Percentiles rank a stretch among this genome's conserved stretches.
Evolutionary conservation across 2,329 filamentous ascomycete genomes (phyloP).

Genomic region (Neopestalotiopsis sp.): DNA sequence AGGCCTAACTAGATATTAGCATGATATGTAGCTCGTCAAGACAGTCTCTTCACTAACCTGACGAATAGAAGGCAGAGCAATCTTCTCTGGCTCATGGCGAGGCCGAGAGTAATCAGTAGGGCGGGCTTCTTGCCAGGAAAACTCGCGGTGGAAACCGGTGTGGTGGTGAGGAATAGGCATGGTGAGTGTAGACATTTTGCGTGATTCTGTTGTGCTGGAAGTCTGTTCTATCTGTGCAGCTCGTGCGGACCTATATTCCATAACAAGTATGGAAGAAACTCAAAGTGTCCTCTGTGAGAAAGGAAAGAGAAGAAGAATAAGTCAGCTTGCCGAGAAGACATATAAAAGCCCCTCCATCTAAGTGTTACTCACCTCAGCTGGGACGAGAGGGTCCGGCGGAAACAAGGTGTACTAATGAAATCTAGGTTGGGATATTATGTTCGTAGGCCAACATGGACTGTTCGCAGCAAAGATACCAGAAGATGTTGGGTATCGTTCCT

Average conservation of each 20-base stretch:
- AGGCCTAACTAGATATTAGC: constrained; percentile 41
- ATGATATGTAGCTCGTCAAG: neutral
- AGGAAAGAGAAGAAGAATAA: constrained; percentile 19
- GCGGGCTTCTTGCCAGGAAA: constrained; percentile 45
- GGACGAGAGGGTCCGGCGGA: constrained; percentile 5
- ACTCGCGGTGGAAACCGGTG: constrained; percentile 46
- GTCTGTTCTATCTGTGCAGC: constrained; percentile 34
- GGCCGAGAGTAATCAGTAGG: constrained; percentile 41
- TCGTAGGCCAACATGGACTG: constrained; percentile 6
- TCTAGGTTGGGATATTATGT: neutral
- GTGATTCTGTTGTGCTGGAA: constrained; percentile 30
- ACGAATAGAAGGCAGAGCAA: constrained; percentile 58
- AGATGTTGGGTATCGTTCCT: constrained; percentile 6
- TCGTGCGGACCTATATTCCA: constrained; percentile 48
- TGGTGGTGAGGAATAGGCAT: constrained; percentile 50
- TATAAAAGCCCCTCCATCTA: neutral
- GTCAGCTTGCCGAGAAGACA: constrained; percentile 10
- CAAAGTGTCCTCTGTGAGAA: constrained; percentile 2
- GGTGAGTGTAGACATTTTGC: constrained; percentile 57
- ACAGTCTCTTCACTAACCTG: constrained; percentile 45
- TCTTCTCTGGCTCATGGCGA: constrained; percentile 44
- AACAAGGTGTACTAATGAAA: neutral
- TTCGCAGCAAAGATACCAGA: constrained; percentile 12
- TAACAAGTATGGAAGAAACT: constrained; percentile 33
- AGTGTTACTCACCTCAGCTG: constrained; percentile 20